These are phyloP conservation scores for Mycocentrospora acerina DNA, from an alignment of 2,329 filamentous ascomycete genomes.

Conservation along the genomic window DNA sequence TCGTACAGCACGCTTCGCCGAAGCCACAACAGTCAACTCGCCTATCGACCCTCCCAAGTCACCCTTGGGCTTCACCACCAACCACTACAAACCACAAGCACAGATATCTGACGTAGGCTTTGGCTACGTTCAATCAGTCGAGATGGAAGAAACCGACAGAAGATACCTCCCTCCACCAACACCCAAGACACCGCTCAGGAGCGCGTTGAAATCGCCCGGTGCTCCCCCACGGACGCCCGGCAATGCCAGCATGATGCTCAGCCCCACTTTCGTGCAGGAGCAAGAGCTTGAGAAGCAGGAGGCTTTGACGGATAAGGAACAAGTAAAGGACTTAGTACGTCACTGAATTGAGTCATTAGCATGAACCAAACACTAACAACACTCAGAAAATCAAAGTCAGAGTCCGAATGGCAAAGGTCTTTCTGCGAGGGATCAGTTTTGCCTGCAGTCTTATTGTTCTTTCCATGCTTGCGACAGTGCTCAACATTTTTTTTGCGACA, in stretches of 20 bases:
- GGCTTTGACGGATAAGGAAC: slow-evolving; percentile 76
- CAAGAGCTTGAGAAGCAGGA: slow-evolving; percentile 84
- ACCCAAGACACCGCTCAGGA: slow-evolving; percentile 81
- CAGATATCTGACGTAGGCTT: slow-evolving; percentile 89
- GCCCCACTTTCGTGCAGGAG: slow-evolving; percentile 90
- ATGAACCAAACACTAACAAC: slow-evolving; percentile 39
- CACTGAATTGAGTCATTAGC: background rate
- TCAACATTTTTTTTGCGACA: slow-evolving; percentile 90
- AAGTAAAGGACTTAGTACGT: slow-evolving; percentile 84
- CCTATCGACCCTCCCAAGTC: slow-evolving; percentile 62
- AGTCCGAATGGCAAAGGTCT: slow-evolving; percentile 89
- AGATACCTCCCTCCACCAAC: slow-evolving; percentile 57
- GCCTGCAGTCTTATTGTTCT: slow-evolving; percentile 95
- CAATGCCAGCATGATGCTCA: slow-evolving; percentile 72
- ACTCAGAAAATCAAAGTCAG: slow-evolving; percentile 84
- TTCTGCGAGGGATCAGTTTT: slow-evolving; percentile 95
- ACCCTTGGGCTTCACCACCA: slow-evolving; percentile 55
- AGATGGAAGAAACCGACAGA: slow-evolving; percentile 54
- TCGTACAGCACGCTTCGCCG: slow-evolving; percentile 76
- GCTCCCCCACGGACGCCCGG: slow-evolving; percentile 64
- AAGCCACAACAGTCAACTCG: slow-evolving; percentile 77
- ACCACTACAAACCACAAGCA: slow-evolving; percentile 60
- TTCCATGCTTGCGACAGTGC: slow-evolving; percentile 82
- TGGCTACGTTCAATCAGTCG: slow-evolving; percentile 72
- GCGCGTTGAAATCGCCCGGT: slow-evolving; percentile 83